Base-by-base conservation (phyloP, 208 protist genomes). In the Trypanosoma congolense region DNA sequence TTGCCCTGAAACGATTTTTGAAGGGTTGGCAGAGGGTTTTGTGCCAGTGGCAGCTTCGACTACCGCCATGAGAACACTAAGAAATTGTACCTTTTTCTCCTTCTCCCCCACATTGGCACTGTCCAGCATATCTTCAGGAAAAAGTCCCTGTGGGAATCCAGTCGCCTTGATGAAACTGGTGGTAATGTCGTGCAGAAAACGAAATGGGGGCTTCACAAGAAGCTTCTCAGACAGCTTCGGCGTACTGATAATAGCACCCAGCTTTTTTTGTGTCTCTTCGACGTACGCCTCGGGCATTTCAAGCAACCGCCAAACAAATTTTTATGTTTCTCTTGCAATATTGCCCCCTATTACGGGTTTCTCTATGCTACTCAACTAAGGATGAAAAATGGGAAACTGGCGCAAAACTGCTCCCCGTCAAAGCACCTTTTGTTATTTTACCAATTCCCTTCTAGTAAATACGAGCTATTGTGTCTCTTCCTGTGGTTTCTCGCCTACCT, bases 151-250 rank as follows among this genome's bases (percentile, higher is more conserved):
- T 9, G 86, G 87, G 55, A 94, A 96, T n/a, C 65, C 66, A 21
- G 67, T 83, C 18, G 80, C 31, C 45, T 75, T 75, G 3, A 84
- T 59, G 24, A 92, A 75, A 40, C 56, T 70, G 36, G 76, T 84
- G 18, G 92, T 80, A 40, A 95, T 77, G 61, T 96, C 91, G 59
- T 94, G 84, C 10, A 96, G 47, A 68, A 92, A 96, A 30, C 86
- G 83, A 59, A 96, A 96, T 0, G 91, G 91, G 4, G 91, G 91
- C 24, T 74, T 75, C 33, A 59, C 59, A 21, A 96, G 82, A 4
- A 91, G 80, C 58, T 96, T 96, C 25, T 96, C 91, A 24, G 83
- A 81, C 14, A 96, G 73, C 65, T 92, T 91, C 2, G 91, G 91
- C 4, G 73, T 28, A 18, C 75, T 61, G 33, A 93, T 87, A 47